Conservation (phyloP, 106 monocot genomes). For the Dioscorea alata region DNA sequence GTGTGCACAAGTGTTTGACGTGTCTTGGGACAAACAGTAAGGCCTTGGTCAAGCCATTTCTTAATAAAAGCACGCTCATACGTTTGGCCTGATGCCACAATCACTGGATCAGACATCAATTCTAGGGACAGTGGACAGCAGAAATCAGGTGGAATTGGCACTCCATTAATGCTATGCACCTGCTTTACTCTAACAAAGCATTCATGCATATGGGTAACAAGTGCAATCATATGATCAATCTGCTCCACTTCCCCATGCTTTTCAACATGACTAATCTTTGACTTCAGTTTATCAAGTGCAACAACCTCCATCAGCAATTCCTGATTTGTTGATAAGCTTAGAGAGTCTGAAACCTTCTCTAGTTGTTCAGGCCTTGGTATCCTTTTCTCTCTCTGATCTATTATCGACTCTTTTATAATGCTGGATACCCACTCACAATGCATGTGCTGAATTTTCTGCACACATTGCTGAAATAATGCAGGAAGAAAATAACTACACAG, state of each 20-base stretch:
- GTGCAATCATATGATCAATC: constrained; percentile 39
- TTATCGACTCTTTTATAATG: constrained; percentile 49
- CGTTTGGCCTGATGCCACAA: constrained; percentile 91
- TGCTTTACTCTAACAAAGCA: constrained; percentile 56
- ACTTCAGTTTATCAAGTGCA: constrained; percentile 78
- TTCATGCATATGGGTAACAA: constrained; percentile 73
- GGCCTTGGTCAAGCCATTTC: constrained; percentile 89
- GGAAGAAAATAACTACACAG: background rate
- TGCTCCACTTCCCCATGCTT: constrained; percentile 42
- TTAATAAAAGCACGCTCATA: constrained; percentile 80
- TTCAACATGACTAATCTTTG: constrained; percentile 25
- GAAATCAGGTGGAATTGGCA: constrained; percentile 78
- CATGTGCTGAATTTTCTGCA: constrained; percentile 43
- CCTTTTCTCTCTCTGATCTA: constrained; percentile 38
- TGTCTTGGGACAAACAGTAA: constrained; percentile 87
- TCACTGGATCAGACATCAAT: constrained; percentile 96
- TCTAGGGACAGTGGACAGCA: constrained; percentile 91
- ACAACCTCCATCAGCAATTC: constrained; percentile 82
- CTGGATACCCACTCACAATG: constrained; percentile 29
- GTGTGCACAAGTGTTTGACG: constrained; percentile 66
- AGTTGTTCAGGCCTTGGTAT: constrained; percentile 33
- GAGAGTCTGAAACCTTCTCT: constrained; percentile 28
- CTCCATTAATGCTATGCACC: constrained; percentile 57
- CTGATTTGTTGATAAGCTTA: constrained; percentile 62
- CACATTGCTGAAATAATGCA: background rate